These are phyloP conservation scores for Magnusiomyces tetraspermus DNA, from an alignment of 1,139 yeast genomes.

Conservation along the genomic window DNA sequence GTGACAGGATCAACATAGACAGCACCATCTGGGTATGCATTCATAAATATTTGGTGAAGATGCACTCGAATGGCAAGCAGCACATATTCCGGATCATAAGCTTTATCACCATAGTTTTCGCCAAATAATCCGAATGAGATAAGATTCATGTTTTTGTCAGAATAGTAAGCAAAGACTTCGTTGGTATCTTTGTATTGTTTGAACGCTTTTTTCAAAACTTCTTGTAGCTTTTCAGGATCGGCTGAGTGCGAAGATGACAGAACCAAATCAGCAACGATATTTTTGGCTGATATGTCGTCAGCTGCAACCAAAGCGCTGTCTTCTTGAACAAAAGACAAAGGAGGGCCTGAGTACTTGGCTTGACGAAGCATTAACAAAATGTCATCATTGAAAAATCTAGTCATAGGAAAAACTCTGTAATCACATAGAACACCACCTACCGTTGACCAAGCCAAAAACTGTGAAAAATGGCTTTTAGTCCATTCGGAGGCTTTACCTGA, in stretches of 20 bases:
- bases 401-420: constrained; percentile 23
- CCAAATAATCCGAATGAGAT: background rate
- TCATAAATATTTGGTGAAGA: constrained; percentile 8
- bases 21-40: constrained; percentile 11
- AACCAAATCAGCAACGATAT: background rate
- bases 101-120: constrained; percentile 3
- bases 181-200: constrained; percentile 20
- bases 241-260: background rate
- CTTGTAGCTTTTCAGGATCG: background rate
- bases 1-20: background rate
- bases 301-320: background rate
- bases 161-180: background rate
- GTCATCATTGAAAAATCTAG: constrained; percentile 7
- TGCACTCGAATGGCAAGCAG: constrained; percentile 8
- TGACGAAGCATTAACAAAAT: background rate
- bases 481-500: constrained; percentile 4
- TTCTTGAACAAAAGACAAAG: background rate
- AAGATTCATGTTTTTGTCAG: background rate
- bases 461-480: constrained; percentile 12
- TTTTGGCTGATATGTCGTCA: background rate
- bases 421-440: constrained; percentile 26
- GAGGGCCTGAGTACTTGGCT: background rate
- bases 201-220: background rate
- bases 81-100: constrained; percentile 4
- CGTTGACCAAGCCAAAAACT: constrained; percentile 26